Evolutionary conservation across 495 filamentous ascomycete genomes (phyloP).

Genomic region (Penicillium angulare): DNA sequence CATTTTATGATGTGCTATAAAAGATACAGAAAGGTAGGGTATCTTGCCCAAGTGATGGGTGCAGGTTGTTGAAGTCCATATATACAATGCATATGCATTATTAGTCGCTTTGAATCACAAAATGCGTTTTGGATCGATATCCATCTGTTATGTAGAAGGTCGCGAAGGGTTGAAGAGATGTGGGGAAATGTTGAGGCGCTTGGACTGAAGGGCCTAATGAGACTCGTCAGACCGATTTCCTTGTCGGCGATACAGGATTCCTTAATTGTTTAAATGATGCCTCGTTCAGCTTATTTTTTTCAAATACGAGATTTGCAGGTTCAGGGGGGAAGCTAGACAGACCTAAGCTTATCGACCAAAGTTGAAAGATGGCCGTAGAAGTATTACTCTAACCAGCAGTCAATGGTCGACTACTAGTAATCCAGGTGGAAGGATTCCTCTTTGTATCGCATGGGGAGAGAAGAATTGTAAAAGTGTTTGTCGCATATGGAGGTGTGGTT

Average conservation of each 20-base stretch:
- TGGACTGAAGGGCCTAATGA: not conserved
- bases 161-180: no score
- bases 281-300: not conserved
- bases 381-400: constrained; percentile 7
- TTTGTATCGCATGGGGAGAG: not conserved
- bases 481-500: constrained; percentile 12
- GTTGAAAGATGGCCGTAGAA: not conserved
- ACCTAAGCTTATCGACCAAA: not conserved
- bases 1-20: no score
- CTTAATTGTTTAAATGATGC: not conserved
- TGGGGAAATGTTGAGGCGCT: no score
- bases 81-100: no score
- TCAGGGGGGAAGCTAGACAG: not conserved
- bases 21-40: no score
- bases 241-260: not conserved
- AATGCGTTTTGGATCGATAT: no score
- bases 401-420: constrained; percentile 2
- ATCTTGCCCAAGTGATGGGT: no score
- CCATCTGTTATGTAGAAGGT: no score
- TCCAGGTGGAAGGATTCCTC: not conserved
- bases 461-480: constrained; percentile 9
- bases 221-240: not conserved
- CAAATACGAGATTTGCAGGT: not conserved
- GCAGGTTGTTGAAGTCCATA: no score
- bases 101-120: no score